These are phyloP conservation scores for Strombidium stylifer DNA, from an alignment of 73 alveolate species.

Conservation along the genomic window DNA sequence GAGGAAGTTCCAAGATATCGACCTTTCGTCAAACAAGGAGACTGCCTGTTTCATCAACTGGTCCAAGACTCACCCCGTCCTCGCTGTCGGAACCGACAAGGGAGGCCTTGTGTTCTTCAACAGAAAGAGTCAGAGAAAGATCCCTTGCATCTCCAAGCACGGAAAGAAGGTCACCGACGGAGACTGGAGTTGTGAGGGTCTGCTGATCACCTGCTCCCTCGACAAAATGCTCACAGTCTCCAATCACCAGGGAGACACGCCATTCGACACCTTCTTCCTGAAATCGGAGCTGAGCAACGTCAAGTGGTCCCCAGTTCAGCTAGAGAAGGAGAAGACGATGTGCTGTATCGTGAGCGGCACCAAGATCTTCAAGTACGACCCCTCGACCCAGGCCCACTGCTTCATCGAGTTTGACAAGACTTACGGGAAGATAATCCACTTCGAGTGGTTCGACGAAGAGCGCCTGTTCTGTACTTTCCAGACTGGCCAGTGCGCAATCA, in stretches of 20 bases:
- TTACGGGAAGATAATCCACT: conserved; percentile 90
- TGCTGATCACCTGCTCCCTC: conserved; percentile 89
- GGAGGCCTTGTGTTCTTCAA: conserved; percentile 97
- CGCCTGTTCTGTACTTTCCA: conserved; percentile 87
- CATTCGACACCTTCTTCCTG: conserved; percentile 75
- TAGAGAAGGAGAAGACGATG: conserved; percentile 71
- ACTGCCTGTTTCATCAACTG: conserved; percentile 91
- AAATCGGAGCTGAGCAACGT: conserved; percentile 85
- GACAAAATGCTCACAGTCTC: conserved; percentile 92
- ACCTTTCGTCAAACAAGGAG: conserved; percentile 69
- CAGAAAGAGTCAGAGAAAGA: conserved; percentile 93
- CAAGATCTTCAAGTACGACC: conserved; percentile 51
- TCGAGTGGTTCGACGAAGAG: conserved; percentile 93
- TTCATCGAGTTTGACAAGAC: conserved; percentile 23
- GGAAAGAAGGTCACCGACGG: conserved; percentile 92
- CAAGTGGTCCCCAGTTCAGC: conserved; percentile 73
- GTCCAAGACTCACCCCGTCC: conserved; percentile 93
- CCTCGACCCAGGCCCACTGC: conserved; percentile 35
- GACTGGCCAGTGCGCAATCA: conserved; percentile 89
- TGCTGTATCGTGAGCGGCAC: conserved; percentile 88
- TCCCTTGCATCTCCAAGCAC: conserved; percentile 97
- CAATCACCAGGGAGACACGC: conserved; percentile 89
- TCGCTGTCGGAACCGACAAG: conserved; percentile 97
- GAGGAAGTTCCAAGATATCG: conserved; percentile 59
- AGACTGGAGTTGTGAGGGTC: conserved; percentile 92